Base-by-base conservation (phyloP, 257 asterid species). In the Handroanthus guayacan region DNA sequence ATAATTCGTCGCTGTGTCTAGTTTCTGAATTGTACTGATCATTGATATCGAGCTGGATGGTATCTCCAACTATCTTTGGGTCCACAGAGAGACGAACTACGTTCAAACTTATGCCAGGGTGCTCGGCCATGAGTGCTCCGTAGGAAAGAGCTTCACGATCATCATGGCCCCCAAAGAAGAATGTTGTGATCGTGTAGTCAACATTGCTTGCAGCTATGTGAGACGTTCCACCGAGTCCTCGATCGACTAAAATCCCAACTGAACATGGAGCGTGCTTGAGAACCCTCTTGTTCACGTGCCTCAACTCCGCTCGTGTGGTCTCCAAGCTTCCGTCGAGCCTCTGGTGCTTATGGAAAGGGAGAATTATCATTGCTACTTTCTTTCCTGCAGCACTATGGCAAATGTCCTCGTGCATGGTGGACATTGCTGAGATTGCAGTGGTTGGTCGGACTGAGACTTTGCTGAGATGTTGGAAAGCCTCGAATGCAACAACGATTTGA, bases 131-230 rank as follows among this genome's bases (percentile, higher is more conserved):
- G 10, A 69, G 67, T 6, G 75, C 72, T 43, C 85, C 90, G 18
- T 88, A 86, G 5, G 88, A 78, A 12, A 83, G 79, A 48, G 90
- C 92, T 63, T 88, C 92, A 0, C 82, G 80, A 54, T 86, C 92
- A 69, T 87, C 89, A 9, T 57, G 79, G 2, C 91, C 89, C 2
- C 91, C 91, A 1, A 87, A 83, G 82, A 87, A 87, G 36, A 83
- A 72, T 45, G 68, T 44, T 1, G 88, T 80, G 61, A 87, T 63
- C 8, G 70, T 60, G 17, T 73, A 83, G 66, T 81, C 81, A 11
- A 81, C 89, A 5, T 79, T 81, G 78, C 88, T 83, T 39, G 89
- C 85, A 0, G 88, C 55, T 25, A 87, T 74, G 7, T 87, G 89
- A 6, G 86, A 74, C 2, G 81, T 76, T 51, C 89, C 91, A 0